Evolutionary conservation across 768 basidiomycete genomes (phyloP).

Genomic region (Baorangia bicolor): DNA sequence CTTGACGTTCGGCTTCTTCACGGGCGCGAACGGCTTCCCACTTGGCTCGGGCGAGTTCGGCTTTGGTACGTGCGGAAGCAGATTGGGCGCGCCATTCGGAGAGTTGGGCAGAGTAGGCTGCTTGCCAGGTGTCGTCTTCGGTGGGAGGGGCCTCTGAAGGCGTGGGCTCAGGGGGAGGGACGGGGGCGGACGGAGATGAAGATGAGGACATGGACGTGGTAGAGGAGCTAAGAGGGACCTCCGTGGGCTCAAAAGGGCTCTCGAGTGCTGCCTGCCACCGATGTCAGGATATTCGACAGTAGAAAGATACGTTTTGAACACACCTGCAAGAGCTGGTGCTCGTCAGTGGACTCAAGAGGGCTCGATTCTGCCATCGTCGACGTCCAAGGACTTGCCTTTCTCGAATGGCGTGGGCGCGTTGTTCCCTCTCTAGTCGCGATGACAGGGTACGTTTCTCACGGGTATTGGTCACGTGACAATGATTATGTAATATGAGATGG

Average conservation of each 20-base stretch:
- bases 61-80: constrained; percentile 69
- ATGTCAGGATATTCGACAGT: neutral
- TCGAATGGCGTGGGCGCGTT: no score
- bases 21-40: constrained; percentile 63
- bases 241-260: constrained; percentile 26
- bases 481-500: neutral
- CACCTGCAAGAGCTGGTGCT: constrained; percentile 25
- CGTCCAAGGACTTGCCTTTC: neutral
- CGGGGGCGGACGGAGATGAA: neutral
- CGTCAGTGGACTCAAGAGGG: constrained; percentile 20
- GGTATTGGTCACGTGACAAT: neutral
- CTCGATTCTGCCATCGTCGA: constrained; percentile 29
- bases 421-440: no score
- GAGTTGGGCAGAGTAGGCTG: constrained; percentile 66
- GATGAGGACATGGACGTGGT: neutral
- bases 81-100: constrained; percentile 70
- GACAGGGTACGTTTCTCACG: constrained; percentile 6
- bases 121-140: constrained; percentile 57
- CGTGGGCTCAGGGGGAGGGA: neutral
- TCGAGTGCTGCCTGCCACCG: constrained; percentile 23
- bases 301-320: neutral
- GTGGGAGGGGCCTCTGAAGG: neutral
- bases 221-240: constrained; percentile 17
- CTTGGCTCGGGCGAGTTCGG: constrained; percentile 66
- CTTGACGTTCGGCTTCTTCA: constrained; percentile 46